These are phyloP conservation scores for Penicillium sumatraense DNA, from an alignment of 2,329 filamentous ascomycete species.

Conservation along the genomic window DNA sequence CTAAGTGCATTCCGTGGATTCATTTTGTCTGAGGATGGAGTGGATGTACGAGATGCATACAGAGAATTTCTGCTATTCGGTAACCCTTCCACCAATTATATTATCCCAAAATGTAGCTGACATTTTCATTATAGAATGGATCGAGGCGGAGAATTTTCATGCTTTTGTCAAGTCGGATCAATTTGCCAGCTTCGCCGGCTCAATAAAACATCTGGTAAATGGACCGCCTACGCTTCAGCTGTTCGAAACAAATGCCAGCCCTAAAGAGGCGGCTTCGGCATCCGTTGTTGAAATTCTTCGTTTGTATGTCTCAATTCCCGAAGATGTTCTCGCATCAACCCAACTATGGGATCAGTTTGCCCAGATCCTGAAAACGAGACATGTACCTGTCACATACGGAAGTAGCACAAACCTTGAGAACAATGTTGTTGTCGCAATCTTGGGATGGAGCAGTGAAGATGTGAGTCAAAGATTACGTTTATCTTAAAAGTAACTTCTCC, in stretches of 20 bases:
- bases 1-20: constrained; percentile 11
- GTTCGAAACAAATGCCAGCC: constrained; percentile 8
- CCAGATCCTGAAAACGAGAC: neutral
- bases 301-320: neutral
- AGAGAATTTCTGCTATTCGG: constrained; percentile 13
- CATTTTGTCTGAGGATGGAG: constrained; percentile 11
- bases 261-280: constrained; percentile 2
- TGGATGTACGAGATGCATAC: constrained; percentile 8
- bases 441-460: neutral
- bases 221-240: constrained; percentile 12
- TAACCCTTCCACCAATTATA: neutral
- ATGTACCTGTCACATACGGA: neutral
- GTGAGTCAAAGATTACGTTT: neutral
- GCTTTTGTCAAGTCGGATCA: constrained; percentile 10
- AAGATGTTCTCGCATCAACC: neutral
- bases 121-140: constrained; percentile 8
- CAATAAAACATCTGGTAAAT: constrained; percentile 6
- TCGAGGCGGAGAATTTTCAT: constrained; percentile 5
- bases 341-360: neutral
- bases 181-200: constrained; percentile 1
- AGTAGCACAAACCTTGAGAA: neutral
- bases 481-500: too few relatives aligned
- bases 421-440: neutral
- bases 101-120: neutral
- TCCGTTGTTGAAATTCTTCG: constrained; percentile 12